Conservation (phyloP, 306 rosid genomes). For the Dicorynia guianensis region DNA sequence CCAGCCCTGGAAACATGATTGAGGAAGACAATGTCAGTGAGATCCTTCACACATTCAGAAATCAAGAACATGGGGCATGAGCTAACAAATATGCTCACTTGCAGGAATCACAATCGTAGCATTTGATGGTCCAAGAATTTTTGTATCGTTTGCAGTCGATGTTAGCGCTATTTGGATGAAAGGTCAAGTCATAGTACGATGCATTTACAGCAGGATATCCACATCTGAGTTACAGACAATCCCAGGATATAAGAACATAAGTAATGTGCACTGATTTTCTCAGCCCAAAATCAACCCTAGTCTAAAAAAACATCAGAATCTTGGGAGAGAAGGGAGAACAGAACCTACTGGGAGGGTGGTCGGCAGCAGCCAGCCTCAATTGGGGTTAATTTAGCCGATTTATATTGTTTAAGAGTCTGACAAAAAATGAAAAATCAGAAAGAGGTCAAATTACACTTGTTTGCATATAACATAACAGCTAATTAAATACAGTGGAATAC, state of each 20-base stretch:
- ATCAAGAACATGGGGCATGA: not conserved
- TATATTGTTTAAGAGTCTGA: slow-evolving; percentile 80
- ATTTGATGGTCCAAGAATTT: slow-evolving; percentile 71
- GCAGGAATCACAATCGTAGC: slow-evolving; percentile 96
- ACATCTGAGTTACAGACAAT: slow-evolving; percentile 61
- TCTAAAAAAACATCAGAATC: not conserved
- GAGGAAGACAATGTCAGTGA: slow-evolving; percentile 31
- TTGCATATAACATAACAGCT: slow-evolving; percentile 3
- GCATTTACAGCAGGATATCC: slow-evolving; percentile 97
- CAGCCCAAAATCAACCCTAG: slow-evolving; percentile 9
- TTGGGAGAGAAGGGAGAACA: slow-evolving; percentile 18
- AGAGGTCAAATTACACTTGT: slow-evolving; percentile 1
- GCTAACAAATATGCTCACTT: slow-evolving; percentile 60
- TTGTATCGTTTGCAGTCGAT: slow-evolving; percentile 88
- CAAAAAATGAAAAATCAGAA: slow-evolving; percentile 33
- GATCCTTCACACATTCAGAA: slow-evolving; percentile 16
- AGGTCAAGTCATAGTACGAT: slow-evolving; percentile 88
- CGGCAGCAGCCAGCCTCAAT: slow-evolving; percentile 95
- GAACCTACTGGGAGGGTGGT: slow-evolving; percentile 89
- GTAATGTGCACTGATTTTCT: slow-evolving; percentile 21
- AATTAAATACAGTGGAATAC: slow-evolving; percentile 20
- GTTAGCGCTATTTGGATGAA: slow-evolving; percentile 77
- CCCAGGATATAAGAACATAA: slow-evolving; percentile 41
- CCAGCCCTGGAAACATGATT: slow-evolving; percentile 73
- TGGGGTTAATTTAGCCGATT: slow-evolving; percentile 77